Conservation (phyloP, 495 filamentous ascomycete species). For the Aspergillus coremiiformis region DNA sequence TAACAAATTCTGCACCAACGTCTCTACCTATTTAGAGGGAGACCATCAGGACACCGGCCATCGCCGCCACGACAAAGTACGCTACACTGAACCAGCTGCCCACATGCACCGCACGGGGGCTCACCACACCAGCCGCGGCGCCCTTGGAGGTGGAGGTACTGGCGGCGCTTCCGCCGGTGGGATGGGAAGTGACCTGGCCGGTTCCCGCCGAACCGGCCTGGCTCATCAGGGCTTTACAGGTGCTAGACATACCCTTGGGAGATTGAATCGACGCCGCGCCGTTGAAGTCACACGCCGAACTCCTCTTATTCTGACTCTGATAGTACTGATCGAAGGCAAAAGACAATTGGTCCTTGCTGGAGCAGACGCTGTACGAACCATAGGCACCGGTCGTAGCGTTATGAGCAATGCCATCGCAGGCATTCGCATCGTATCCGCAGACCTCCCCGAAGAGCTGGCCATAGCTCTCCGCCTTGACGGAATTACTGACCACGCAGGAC, state of each 20-base stretch:
- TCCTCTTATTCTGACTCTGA: constrained; percentile 43
- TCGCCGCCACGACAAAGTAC: neutral
- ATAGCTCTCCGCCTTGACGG: constrained; percentile 46
- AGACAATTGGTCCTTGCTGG: constrained; percentile 62
- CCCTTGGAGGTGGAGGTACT: constrained; percentile 29
- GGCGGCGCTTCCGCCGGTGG: constrained; percentile 30
- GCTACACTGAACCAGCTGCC: neutral
- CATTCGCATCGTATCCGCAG: constrained; percentile 49
- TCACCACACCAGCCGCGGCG: constrained; percentile 35
- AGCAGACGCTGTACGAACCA: constrained; percentile 84
- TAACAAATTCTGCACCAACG: too few relatives aligned
- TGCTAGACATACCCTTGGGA: constrained; percentile 37
- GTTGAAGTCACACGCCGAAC: constrained; percentile 70
- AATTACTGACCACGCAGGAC: constrained; percentile 52
- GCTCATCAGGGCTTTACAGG: constrained; percentile 46
- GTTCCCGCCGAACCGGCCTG: constrained; percentile 56
- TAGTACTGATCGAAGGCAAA: constrained; percentile 80
- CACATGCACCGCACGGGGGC: constrained; percentile 33
- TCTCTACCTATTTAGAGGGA: too few relatives aligned
- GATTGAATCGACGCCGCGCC: constrained; percentile 51
- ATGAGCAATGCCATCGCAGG: constrained; percentile 63
- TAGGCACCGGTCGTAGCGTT: constrained; percentile 70
- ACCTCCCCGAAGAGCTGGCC: constrained; percentile 63
- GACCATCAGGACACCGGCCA: neutral
- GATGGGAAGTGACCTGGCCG: constrained; percentile 49